phyloP scores from a whole-genome alignment of 2,329 filamentous ascomycete genomes.

The Acrocalymma vagum region DNA sequence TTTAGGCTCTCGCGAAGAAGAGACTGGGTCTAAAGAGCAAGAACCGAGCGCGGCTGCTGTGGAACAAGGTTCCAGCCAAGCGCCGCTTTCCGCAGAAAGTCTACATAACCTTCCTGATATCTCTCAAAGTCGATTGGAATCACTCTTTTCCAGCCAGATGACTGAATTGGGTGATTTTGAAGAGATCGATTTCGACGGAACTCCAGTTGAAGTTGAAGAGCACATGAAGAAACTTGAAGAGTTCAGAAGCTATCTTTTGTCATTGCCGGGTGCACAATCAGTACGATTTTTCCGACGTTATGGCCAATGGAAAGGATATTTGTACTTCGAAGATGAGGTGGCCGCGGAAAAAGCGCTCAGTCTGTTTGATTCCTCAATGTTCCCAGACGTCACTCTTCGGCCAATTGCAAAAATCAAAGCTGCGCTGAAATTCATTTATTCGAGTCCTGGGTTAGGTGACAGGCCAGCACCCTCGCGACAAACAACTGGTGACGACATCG shows the following conservation, averaged over 20 bases:
- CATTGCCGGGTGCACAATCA: conserved; percentile 24
- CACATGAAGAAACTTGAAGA: conserved; percentile 20
- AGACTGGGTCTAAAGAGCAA: no score
- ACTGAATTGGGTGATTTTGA: conserved; percentile 6
- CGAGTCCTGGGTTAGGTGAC: conserved; percentile 10
- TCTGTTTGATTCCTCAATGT: conserved; percentile 21
- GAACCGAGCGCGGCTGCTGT: no score
- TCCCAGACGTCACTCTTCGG: conserved; percentile 24
- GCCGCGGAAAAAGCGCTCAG: conserved; percentile 22
- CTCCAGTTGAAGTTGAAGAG: conserved; percentile 17
- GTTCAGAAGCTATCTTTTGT: conserved; percentile 26
- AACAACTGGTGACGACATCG: conserved; percentile 3
- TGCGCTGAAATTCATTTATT: conserved; percentile 27
- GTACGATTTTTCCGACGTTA: conserved; percentile 30
- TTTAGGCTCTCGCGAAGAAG: no score
- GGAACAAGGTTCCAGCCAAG: no score
- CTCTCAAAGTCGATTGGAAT: conserved; percentile 27
- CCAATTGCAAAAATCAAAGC: conserved; percentile 19
- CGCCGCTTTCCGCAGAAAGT: conserved; percentile 29
- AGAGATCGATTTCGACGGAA: conserved; percentile 10
- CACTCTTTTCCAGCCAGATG: conserved; percentile 15
- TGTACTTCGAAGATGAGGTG: conserved; percentile 21
- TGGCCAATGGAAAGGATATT: conserved; percentile 29
- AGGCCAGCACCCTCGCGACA: conserved; percentile 7
- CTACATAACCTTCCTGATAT: conserved; percentile 36